A percentile compares a stretch with the other conserved stretches of the same genome.
These are phyloP conservation scores for Royoungia palumana DNA, from an alignment of 768 basidiomycete genomes.

Conservation along the genomic window DNA sequence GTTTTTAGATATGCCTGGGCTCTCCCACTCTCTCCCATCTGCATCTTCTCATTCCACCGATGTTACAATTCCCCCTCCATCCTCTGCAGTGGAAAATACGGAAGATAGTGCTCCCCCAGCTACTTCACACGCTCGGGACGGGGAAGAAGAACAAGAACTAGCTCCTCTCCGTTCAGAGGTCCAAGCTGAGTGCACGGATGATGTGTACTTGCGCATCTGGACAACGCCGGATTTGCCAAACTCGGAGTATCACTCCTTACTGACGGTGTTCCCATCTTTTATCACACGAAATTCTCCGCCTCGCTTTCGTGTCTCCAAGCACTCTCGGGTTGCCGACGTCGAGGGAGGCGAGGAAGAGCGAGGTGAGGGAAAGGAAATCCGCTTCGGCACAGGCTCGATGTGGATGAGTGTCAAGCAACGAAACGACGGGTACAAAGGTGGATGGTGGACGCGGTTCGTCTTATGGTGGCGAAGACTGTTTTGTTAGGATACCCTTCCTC, in stretches of 20 bases:
- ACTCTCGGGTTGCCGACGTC: conserved; percentile 48
- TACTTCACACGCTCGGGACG: conserved; percentile 28
- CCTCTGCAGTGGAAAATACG: conserved; percentile 32
- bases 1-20: conserved; percentile 67
- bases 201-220: conserved; percentile 72
- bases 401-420: conserved; percentile 67
- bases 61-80: conserved; percentile 30
- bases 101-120: conserved; percentile 43
- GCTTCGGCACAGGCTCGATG: conserved; percentile 81
- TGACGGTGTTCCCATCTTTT: conserved; percentile 75
- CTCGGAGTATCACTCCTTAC: conserved; percentile 64
- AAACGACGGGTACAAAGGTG: conserved; percentile 64
- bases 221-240: conserved; percentile 75
- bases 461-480: conserved; percentile 79
- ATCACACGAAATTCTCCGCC: conserved; percentile 67
- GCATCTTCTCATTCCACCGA: conserved; percentile 47
- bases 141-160: conserved; percentile 35
- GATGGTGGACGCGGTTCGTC: conserved; percentile 75
- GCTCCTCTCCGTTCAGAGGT: conserved; percentile 33
- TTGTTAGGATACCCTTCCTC: conserved; percentile 46
- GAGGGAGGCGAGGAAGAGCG: conserved; percentile 67
- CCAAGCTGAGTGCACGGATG: conserved; percentile 35
- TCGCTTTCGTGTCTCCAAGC: conserved; percentile 53
- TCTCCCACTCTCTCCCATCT: conserved; percentile 53
- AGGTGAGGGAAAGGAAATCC: conserved; percentile 53